A percentile compares a stretch with the other conserved stretches of the same genome.
These are phyloP conservation scores for Monosporascus sp. DNA, from an alignment of 2,329 filamentous ascomycete species.

Conservation along the genomic window DNA sequence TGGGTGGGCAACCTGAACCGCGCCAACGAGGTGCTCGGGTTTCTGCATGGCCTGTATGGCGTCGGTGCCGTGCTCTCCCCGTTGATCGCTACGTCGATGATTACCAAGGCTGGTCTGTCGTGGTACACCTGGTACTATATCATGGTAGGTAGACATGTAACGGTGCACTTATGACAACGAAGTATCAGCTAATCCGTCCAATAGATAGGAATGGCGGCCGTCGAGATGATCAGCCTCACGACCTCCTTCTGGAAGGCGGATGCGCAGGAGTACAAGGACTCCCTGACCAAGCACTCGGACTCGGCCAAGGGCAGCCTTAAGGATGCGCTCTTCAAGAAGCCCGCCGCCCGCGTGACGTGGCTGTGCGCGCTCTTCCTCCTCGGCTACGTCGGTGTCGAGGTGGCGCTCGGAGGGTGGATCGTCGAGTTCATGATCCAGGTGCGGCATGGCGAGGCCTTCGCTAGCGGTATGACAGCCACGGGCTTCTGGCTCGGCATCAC, in stretches of 20 bases:
- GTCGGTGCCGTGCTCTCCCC: slow-evolving; percentile 64
- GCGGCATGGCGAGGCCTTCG: slow-evolving; percentile 61
- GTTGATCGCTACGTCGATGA: slow-evolving; percentile 64
- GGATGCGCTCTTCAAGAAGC: slow-evolving; percentile 36
- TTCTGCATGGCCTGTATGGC: slow-evolving; percentile 66
- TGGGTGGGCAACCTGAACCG: slow-evolving; percentile 61
- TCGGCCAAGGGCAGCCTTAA: slow-evolving; percentile 26
- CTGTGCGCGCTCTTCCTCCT: slow-evolving; percentile 68
- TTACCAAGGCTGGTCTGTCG: slow-evolving; percentile 52
- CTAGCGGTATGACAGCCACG: slow-evolving; percentile 68
- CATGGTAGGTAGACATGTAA: slow-evolving; percentile 48
- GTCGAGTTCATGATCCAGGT: slow-evolving; percentile 78
- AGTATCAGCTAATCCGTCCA: not conserved
- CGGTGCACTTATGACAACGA: too few species aligned
- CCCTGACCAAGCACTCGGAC: slow-evolving; percentile 20
- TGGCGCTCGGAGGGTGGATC: slow-evolving; percentile 76
- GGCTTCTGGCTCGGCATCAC: slow-evolving; percentile 81
- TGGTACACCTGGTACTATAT: slow-evolving; percentile 75
- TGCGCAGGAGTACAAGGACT: slow-evolving; percentile 46
- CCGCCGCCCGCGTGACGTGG: slow-evolving; percentile 56
- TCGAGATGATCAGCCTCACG: slow-evolving; percentile 48
- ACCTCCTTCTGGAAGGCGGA: slow-evolving; percentile 56
- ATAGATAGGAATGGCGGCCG: slow-evolving; percentile 46
- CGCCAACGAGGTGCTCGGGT: slow-evolving; percentile 64
- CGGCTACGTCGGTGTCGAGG: slow-evolving; percentile 71